Conservation (phyloP, 257 asterid genomes). For the Galeopsis tetrahit region DNA sequence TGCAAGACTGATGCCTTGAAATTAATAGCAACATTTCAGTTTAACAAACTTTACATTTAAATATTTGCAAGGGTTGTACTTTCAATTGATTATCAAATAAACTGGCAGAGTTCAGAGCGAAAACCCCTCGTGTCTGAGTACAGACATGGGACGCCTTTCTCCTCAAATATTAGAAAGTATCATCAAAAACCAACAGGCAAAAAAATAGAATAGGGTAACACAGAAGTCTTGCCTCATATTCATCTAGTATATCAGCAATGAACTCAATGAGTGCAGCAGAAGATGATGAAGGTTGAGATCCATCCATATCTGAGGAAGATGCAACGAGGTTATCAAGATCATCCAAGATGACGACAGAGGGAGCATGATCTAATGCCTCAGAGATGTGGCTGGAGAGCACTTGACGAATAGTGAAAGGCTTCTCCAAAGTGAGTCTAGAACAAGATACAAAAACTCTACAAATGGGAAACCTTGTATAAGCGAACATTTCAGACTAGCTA, state of each 20-base stretch:
- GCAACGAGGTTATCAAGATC: conserved; percentile 91
- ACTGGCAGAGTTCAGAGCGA: neutral
- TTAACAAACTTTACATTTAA: neutral
- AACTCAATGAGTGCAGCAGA: conserved; percentile 67
- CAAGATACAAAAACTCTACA: conserved; percentile 77
- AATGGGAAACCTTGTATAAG: conserved; percentile 33
- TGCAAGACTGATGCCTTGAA: neutral
- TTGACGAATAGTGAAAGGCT: conserved; percentile 73
- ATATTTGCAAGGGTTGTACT: neutral
- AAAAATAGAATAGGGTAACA: conserved; percentile 13
- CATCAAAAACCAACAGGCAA: conserved; percentile 27
- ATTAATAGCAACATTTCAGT: neutral
- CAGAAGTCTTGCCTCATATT: conserved; percentile 65
- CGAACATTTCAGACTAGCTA: conserved; percentile 26
- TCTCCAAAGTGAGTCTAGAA: conserved; percentile 82
- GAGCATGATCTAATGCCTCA: conserved; percentile 88
- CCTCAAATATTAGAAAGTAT: conserved; percentile 28
- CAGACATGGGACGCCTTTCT: neutral
- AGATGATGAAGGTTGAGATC: conserved; percentile 75
- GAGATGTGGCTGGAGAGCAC: conserved; percentile 66
- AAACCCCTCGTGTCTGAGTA: neutral
- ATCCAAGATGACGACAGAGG: conserved; percentile 87
- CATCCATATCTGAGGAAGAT: conserved; percentile 76
- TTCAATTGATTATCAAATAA: neutral
- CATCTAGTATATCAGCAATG: conserved; percentile 86